Percentiles rank a stretch among this genome's conserved stretches.
Conservation (phyloP, 805 yeast species). For the Wickerhamomyces sydowiorum region DNA sequence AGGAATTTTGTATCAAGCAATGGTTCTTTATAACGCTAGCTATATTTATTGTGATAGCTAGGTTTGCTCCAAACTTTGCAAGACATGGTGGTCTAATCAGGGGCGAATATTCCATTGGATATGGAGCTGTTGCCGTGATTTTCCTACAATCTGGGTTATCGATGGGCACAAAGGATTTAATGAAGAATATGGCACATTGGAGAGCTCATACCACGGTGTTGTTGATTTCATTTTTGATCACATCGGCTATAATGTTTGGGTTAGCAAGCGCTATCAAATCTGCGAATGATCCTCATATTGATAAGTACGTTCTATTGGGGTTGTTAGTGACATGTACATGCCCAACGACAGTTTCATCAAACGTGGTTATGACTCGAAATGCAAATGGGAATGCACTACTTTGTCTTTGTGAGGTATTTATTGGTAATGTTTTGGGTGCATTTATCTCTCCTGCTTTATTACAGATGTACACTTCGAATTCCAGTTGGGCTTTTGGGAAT, state of each 20-base stretch:
- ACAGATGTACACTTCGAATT: constrained; percentile 55
- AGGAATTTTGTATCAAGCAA: constrained; percentile 30
- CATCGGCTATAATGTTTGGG: constrained; percentile 69
- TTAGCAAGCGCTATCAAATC: constrained; percentile 59
- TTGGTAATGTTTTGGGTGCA: constrained; percentile 82
- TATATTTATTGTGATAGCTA: constrained; percentile 67
- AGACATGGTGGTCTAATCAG: constrained; percentile 72
- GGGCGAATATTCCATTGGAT: constrained; percentile 73
- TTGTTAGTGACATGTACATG: constrained; percentile 78
- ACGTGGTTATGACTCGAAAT: constrained; percentile 84
- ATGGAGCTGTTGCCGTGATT: constrained; percentile 83
- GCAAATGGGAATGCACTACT: constrained; percentile 81
- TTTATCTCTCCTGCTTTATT: constrained; percentile 82
- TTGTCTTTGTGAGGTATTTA: constrained; percentile 77
- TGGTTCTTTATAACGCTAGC: constrained; percentile 80
- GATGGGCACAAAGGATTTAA: constrained; percentile 58
- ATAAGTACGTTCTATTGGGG: constrained; percentile 76
- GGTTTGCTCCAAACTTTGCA: constrained; percentile 77
- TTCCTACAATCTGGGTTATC: constrained; percentile 78
- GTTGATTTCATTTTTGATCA: constrained; percentile 62
- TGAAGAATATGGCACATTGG: constrained; percentile 68
- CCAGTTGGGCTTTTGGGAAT: constrained; percentile 71
- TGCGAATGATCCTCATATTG: constrained; percentile 54
- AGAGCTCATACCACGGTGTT: constrained; percentile 74
- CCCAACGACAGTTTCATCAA: constrained; percentile 89